phyloP scores from a whole-genome alignment of 202 grass and related monocot species.

The Panicum virgatum region DNA sequence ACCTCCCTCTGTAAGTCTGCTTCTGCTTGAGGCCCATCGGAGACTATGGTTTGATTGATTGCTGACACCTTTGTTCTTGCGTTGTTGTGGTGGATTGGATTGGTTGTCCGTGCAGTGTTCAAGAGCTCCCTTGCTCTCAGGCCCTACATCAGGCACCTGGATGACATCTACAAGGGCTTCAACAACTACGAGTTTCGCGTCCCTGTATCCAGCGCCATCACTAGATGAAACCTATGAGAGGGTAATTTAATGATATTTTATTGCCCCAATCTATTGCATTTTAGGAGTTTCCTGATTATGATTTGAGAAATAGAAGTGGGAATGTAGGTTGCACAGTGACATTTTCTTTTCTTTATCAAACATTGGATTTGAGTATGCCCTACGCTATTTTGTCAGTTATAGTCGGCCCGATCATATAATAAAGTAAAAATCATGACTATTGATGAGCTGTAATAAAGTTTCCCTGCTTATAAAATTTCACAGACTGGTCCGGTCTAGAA shows the following conservation, averaged over 20 bases:
- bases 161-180: constrained; percentile 97
- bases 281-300: neutral
- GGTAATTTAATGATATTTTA: constrained; percentile 38
- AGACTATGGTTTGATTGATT: constrained; percentile 13
- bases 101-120: constrained; percentile 63
- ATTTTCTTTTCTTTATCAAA: too few relatives aligned
- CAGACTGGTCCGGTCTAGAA: neutral
- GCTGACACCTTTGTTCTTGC: neutral
- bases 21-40: neutral
- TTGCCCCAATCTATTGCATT: neutral
- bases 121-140: constrained; percentile 85
- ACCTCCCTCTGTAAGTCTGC: constrained; percentile 66
- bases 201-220: constrained; percentile 88
- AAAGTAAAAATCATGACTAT: neutral
- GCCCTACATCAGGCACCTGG: constrained; percentile 88
- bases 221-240: constrained; percentile 85
- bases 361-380: neutral
- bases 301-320: neutral
- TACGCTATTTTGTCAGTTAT: neutral
- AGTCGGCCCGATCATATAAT: neutral
- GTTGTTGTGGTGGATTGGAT: neutral
- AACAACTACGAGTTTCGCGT: constrained; percentile 90
- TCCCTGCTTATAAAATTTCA: neutral
- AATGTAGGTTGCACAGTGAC: neutral
- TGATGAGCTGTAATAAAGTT: neutral